phyloP scores from a whole-genome alignment of 2,329 filamentous ascomycete genomes.

The Colletotrichum destructivum region DNA sequence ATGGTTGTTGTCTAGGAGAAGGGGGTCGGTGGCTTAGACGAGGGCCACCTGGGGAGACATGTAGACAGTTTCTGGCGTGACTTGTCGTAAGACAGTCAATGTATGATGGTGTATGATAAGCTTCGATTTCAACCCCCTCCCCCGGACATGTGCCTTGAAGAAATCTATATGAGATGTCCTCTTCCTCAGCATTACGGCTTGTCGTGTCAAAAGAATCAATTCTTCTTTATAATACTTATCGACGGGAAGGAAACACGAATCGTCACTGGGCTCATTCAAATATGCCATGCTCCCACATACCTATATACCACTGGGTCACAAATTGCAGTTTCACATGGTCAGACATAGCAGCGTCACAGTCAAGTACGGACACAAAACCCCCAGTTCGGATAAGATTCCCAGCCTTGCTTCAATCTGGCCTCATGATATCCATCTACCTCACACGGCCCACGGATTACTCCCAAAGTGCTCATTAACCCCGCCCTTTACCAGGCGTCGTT shows the following conservation, averaged over 20 bases:
- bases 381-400: neutral
- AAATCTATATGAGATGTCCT: neutral
- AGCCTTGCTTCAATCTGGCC: neutral
- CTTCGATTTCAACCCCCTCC: neutral
- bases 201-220: neutral
- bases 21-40: neutral
- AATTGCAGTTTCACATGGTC: neutral
- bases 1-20: neutral
- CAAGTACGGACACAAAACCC: neutral
- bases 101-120: conserved; percentile 13
- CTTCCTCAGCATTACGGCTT: neutral
- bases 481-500: neutral
- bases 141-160: neutral
- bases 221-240: neutral
- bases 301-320: neutral
- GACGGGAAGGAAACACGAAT: neutral
- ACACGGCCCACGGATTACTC: neutral
- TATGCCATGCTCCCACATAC: neutral
- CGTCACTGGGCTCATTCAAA: neutral
- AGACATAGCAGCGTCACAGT: neutral
- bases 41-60: neutral
- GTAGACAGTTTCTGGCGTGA: neutral
- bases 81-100: neutral
- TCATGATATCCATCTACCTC: neutral
- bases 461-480: neutral